Conservation (phyloP, 148 eudicot species). For the Talinum fruticosum region DNA sequence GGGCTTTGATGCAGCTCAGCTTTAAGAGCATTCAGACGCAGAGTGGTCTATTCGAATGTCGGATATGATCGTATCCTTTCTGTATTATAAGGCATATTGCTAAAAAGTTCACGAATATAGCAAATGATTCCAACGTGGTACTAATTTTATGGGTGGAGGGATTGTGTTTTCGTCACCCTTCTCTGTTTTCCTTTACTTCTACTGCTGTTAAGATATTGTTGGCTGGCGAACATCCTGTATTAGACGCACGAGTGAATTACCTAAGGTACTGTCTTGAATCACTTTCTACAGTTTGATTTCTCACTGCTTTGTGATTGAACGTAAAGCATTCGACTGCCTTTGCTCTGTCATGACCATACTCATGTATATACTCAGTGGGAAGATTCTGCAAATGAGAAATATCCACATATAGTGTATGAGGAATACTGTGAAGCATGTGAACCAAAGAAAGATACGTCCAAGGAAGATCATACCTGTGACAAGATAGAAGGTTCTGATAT, state of each 20-base stretch:
- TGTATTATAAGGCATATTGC: background rate
- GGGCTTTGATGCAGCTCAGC: slow-evolving; percentile 64
- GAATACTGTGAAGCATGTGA: slow-evolving; percentile 32
- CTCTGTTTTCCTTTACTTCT: slow-evolving; percentile 40
- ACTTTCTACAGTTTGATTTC: slow-evolving; percentile 9
- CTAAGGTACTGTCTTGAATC: slow-evolving; percentile 54
- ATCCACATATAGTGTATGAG: slow-evolving; percentile 47
- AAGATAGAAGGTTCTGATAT: slow-evolving; percentile 54
- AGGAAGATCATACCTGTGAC: slow-evolving; percentile 28
- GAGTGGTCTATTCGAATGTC: slow-evolving; percentile 90
- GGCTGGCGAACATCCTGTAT: slow-evolving; percentile 98
- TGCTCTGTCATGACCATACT: slow-evolving; percentile 17
- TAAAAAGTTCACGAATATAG: no score
- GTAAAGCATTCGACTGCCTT: background rate
- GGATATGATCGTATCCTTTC: slow-evolving; percentile 92
- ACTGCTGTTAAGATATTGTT: slow-evolving; percentile 63
- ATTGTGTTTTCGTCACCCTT: background rate
- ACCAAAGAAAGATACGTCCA: slow-evolving; percentile 22
- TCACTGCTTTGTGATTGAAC: background rate
- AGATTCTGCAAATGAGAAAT: slow-evolving; percentile 44
- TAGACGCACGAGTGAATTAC: slow-evolving; percentile 76
- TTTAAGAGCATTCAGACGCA: slow-evolving; percentile 63
- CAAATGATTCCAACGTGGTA: no score
- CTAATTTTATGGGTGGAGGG: no score
- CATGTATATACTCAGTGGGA: slow-evolving; percentile 37